Base-by-base conservation (phyloP, 148 eudicot species). In the Polygonum maritimum region DNA sequence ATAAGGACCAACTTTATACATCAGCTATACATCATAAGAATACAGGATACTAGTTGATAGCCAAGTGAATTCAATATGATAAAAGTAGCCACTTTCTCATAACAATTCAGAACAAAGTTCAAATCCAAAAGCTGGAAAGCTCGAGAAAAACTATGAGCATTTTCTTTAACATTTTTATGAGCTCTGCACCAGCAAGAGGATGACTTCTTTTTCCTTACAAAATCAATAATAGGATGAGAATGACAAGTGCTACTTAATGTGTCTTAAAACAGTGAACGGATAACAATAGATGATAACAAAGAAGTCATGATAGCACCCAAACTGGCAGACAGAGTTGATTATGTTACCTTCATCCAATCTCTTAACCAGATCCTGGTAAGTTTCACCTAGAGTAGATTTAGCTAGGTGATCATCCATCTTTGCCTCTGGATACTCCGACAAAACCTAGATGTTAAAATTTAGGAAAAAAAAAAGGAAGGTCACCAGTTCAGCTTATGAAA, bases 311-410 rank as follows among this genome's bases (percentile, higher is more conserved):
- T 75, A 77, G 22, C 16, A 38, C 18, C 7, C 54, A 31, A 33
- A 69, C 38, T 16, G 2, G 79, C 36, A 13, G 52, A 16, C 8
- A 48, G 51, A 5, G 10, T 54, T 54, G 26, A 21, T 84, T 55
- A 79, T 79, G 75, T 89, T 89, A 93, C 98, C 98, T 88, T 89
- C 88, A 71, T 91, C 91, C 90, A 94, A 83, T 79, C 92, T 87
- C 82, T 86, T 83, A 73, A 79, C 84, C 87, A 94, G 80, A 57
- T 86, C 93, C 60, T 67, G 44, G 75, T 77, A 87, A 69, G 86
- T 86, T 84, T 89, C 97, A 48, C 95, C 93, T 74, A 87, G 72
- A 63, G 88, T 78, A 74, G 89, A 74, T 69, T 51, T 86, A 78
- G 83, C 91, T 80, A 86, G 81, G 65, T 91, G 90, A 74, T 63